phyloP scores from a whole-genome alignment of 2,329 filamentous ascomycete species.

The Penicillium decumbens region DNA sequence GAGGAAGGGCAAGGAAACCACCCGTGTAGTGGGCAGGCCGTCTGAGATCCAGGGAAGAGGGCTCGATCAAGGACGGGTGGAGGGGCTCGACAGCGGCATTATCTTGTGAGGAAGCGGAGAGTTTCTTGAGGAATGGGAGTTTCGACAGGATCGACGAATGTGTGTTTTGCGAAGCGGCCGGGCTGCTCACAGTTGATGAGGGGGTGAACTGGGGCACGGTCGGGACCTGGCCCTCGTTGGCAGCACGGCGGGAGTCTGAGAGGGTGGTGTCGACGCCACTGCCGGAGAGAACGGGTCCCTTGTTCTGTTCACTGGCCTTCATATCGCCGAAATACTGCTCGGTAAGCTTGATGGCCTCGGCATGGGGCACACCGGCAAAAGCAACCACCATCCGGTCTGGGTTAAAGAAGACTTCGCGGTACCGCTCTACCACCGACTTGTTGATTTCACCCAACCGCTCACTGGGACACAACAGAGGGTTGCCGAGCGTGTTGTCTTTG shows the following conservation, averaged over 20 bases:
- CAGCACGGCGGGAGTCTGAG: slow-evolving; percentile 27
- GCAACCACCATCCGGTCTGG: slow-evolving; percentile 92
- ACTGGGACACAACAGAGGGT: slow-evolving; percentile 84
- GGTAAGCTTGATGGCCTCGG: slow-evolving; percentile 70
- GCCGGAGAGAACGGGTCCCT: slow-evolving; percentile 50
- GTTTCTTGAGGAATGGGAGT: slow-evolving; percentile 83
- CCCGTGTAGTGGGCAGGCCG: slow-evolving; percentile 80
- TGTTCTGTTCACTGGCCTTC: slow-evolving; percentile 53
- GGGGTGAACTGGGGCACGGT: slow-evolving; percentile 41
- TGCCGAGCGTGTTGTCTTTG: slow-evolving; percentile 92
- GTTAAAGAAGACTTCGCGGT: slow-evolving; percentile 76
- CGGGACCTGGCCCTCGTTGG: slow-evolving; percentile 31
- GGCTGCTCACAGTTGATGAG: slow-evolving; percentile 35
- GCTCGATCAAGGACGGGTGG: slow-evolving; percentile 44
- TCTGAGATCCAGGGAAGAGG: slow-evolving; percentile 54
- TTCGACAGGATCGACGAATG: slow-evolving; percentile 68
- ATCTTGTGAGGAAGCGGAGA: slow-evolving; percentile 68
- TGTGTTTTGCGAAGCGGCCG: slow-evolving; percentile 42
- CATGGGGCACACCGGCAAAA: slow-evolving; percentile 85
- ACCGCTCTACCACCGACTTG: slow-evolving; percentile 66
- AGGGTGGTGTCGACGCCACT: slow-evolving; percentile 55
- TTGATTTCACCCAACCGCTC: slow-evolving; percentile 75
- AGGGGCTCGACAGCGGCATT: slow-evolving; percentile 53
- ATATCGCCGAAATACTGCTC: slow-evolving; percentile 91
- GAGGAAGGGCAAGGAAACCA: slow-evolving; percentile 80